Base-by-base conservation (phyloP, 176 grass and related monocot genomes). In the Musa schizocarpa region DNA sequence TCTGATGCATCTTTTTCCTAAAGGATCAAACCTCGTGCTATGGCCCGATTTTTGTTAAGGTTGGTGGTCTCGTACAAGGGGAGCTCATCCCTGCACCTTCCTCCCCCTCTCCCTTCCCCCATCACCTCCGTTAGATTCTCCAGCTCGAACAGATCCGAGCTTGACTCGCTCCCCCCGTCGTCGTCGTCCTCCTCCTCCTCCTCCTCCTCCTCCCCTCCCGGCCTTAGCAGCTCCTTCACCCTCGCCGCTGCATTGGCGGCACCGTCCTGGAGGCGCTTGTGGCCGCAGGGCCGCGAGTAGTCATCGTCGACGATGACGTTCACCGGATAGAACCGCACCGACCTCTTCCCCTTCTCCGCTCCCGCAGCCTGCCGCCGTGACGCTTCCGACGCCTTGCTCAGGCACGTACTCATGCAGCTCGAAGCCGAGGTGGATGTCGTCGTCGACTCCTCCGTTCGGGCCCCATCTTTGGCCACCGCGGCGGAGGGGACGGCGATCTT, bases 81-180 rank as follows among this genome's bases (percentile, higher is more conserved):
- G 63, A 96, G 81, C 76, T 96, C 93, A 77, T 96, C 79, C 53
- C 87, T 69, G 79, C 82, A 96, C 19, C 73, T 55, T 20, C 65
- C 71, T 12, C 54, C 73, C n/a, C 66, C 82, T 56, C 54, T 16
- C 54, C 16, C 54, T 56, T 3, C 10, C 16, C 7, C 73, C 43
- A 9, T 73, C 83, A 2, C 64, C 83, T 11, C n/a, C 22, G 27
- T 50, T 16, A 22, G 67, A 56, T 56, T 92, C 73, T 92, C 93
- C 13, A 96, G 77, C 71, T 96, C 93, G 85, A 96, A 96, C 55
- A 96, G 87, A 85, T 96, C 90, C 16, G 93, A 96, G 83, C 93
- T 96, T 61, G 93, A 86, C 85, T 96, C 89, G 85, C 93, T 96
- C 68, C 75, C 85, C 0, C 54, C 9, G 54, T 86, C 85, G 54